phyloP scores from a whole-genome alignment of 495 filamentous ascomycete genomes.

The Penicillium pulvis region DNA sequence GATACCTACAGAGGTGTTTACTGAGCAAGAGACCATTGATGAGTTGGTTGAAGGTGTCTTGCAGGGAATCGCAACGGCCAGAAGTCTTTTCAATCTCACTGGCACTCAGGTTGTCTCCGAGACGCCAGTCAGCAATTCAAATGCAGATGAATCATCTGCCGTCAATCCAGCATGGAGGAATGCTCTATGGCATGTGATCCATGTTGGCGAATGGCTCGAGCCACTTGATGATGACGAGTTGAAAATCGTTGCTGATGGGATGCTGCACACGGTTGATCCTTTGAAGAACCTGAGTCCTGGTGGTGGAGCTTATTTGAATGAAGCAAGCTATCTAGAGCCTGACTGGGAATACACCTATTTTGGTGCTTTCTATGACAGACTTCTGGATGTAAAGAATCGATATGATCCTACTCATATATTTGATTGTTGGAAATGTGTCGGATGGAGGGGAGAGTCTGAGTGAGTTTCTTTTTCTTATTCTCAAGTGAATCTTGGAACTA shows the following conservation, averaged over 20 bases:
- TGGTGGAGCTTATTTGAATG: slow-evolving; percentile 25
- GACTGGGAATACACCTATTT: slow-evolving; percentile 60
- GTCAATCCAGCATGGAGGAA: slow-evolving; percentile 21
- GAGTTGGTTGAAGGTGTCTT: slow-evolving; percentile 14
- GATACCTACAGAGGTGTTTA: slow-evolving; percentile 25
- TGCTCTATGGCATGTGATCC: slow-evolving; percentile 25
- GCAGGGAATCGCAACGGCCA: slow-evolving; percentile 10
- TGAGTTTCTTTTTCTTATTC: slow-evolving; percentile 9
- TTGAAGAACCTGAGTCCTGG: slow-evolving; percentile 23
- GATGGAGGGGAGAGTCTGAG: slow-evolving; percentile 19
- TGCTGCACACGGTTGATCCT: slow-evolving; percentile 13
- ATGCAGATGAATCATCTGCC: slow-evolving; percentile 9
- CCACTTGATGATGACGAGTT: not conserved
- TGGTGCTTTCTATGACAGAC: slow-evolving; percentile 49
- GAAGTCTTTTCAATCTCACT: slow-evolving; percentile 9
- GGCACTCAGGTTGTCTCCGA: slow-evolving; percentile 19
- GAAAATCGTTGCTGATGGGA: not conserved
- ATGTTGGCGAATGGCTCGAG: slow-evolving; percentile 18
- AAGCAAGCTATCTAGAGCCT: slow-evolving; percentile 53
- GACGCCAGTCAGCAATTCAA: slow-evolving; percentile 18
- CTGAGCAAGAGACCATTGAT: slow-evolving; percentile 20
- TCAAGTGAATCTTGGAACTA: not conserved
- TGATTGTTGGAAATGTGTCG: slow-evolving; percentile 27
- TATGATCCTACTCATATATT: slow-evolving; percentile 56
- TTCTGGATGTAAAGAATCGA: slow-evolving; percentile 49